Conservation (phyloP, 768 basidiomycete species). For the Crucibulum laeve region DNA sequence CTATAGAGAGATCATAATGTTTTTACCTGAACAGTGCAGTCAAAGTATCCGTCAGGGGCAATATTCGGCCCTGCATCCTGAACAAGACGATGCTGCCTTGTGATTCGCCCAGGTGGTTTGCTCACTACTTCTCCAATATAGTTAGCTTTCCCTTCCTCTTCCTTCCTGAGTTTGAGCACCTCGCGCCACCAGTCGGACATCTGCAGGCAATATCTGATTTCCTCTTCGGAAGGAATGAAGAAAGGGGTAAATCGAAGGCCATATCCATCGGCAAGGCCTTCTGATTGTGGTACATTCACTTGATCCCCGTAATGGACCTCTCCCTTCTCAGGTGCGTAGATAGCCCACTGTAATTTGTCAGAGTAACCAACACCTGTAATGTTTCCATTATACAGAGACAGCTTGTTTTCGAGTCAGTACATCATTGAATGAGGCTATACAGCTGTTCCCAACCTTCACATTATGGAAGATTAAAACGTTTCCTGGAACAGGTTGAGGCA, state of each 20-base stretch:
- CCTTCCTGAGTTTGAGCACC: conserved; percentile 16
- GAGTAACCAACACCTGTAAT: conserved; percentile 39
- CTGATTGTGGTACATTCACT: conserved; percentile 31
- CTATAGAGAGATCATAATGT: background rate
- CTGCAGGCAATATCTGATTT: conserved; percentile 36
- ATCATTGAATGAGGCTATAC: background rate
- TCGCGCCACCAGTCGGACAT: conserved; percentile 51
- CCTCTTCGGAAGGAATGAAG: conserved; percentile 31
- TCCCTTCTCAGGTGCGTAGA: conserved; percentile 38
- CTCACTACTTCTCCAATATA: conserved; percentile 14
- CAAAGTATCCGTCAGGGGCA: conserved; percentile 48
- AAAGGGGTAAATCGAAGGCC: conserved; percentile 41
- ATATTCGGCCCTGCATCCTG: conserved; percentile 43
- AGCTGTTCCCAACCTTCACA: conserved; percentile 37
- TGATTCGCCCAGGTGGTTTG: conserved; percentile 5
- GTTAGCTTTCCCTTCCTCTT: conserved; percentile 8
- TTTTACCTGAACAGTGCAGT: conserved; percentile 58
- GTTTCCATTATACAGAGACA: conserved; percentile 21
- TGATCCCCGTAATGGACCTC: conserved; percentile 31
- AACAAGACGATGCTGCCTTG: conserved; percentile 38
- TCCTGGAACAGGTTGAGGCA: conserved; percentile 44
- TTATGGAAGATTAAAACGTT: conserved; percentile 48
- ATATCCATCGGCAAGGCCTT: conserved; percentile 26
- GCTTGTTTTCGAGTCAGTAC: conserved; percentile 17
- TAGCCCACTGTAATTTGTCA: conserved; percentile 49